Base-by-base conservation (phyloP, 805 yeast genomes). In the Danielozyma ontarioensis region DNA sequence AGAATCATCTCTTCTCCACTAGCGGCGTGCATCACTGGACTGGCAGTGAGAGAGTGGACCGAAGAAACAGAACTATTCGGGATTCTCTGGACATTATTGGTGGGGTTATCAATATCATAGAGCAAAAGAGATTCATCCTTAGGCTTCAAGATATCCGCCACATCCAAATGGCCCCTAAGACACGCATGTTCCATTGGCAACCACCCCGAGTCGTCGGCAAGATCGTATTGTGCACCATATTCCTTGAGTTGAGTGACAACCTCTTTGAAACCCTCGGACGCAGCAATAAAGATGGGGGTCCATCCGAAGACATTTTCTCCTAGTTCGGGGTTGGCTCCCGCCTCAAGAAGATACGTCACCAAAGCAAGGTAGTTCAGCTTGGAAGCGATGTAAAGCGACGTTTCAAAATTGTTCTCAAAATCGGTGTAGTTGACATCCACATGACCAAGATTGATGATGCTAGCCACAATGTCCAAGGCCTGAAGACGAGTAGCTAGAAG, bases 131-230 rank as follows among this genome's bases (percentile, higher is more conserved):
- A 53, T 12, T 41, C 51, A 42, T 72, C 62, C 3, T 45, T 36
- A 1, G 84, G 84, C 19, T 68, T 68, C 35, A 90, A 62, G 48
- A 76, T 46, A 33, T 76, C 76, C 1, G 93, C 80, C 24, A 86
- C 74, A 2, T 64, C 70, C 37, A 89, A 61, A 54, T 88, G 95
- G 4, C 97, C 97, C 46, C 97, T 72, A 29, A 90, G 64, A 31
- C 86, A 80, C 0, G 97, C 96, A 57, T 90, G 97, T 50, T 90
- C 97, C 79, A 87, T 79, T n/a, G 97, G 96, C 13, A 87, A 77
- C 97, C 97, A 90, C 0, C 97, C 97, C 33, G 93, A 81, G 29
- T 77, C 81, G 60, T 90, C 97, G 13, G 73, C 68, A 17, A 66
- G 58, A 28, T 74, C 71, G 37, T 62, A 74, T 5, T 67, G 61